These are phyloP conservation scores for Exserohilum turcica DNA, from an alignment of 2,329 filamentous ascomycete species.

Conservation along the genomic window DNA sequence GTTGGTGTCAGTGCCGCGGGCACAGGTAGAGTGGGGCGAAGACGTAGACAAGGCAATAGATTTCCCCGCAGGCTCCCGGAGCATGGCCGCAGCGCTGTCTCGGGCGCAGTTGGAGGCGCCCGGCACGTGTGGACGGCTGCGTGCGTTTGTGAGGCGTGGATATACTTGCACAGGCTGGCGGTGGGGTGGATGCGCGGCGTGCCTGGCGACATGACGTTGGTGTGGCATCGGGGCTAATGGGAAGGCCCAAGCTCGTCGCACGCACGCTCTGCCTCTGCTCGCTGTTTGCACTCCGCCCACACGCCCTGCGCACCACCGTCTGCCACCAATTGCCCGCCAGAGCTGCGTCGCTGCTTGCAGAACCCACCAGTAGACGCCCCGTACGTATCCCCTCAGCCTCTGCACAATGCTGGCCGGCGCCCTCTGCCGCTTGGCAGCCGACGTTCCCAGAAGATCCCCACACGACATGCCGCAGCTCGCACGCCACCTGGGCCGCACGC, in stretches of 20 bases:
- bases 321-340: slow-evolving; percentile 24
- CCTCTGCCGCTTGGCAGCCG: slow-evolving; percentile 44
- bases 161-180: too few relatives aligned
- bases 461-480: slow-evolving; percentile 45
- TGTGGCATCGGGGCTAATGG: background rate
- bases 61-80: background rate
- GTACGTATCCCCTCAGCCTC: slow-evolving; percentile 3
- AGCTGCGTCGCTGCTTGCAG: slow-evolving; percentile 22
- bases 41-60: background rate
- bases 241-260: slow-evolving; percentile 9
- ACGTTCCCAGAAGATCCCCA: slow-evolving; percentile 42
- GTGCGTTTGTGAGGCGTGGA: background rate
- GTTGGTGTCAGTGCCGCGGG: background rate
- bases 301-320: slow-evolving; percentile 4
- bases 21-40: background rate
- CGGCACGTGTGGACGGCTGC: background rate
- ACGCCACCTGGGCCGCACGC: slow-evolving; percentile 32
- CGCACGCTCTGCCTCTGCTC: background rate
- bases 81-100: background rate
- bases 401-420: slow-evolving; percentile 43
- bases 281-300: background rate
- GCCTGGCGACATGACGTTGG: slow-evolving; percentile 21
- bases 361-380: slow-evolving; percentile 10
- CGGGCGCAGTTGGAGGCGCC: background rate
- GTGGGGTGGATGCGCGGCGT: slow-evolving; percentile 17